phyloP scores from a whole-genome alignment of 2,329 filamentous ascomycete genomes.

The Exophiala aquamarina region DNA sequence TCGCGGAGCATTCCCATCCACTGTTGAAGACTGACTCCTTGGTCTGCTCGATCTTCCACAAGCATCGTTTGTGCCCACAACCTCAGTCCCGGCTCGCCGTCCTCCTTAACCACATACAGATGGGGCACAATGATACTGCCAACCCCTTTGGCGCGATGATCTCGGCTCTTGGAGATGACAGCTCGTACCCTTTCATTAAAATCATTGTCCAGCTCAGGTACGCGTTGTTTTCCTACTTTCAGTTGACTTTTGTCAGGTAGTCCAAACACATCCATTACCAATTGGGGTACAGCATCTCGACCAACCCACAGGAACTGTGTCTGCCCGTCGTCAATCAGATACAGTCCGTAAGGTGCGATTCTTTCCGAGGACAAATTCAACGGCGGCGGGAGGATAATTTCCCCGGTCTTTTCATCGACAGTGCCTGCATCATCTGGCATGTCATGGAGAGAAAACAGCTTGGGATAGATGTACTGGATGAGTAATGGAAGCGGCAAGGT shows the following conservation, averaged over 20 bases:
- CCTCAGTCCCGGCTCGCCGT: constrained; percentile 91
- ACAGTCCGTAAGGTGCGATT: constrained; percentile 85
- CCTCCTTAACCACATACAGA: constrained; percentile 89
- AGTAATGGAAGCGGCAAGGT: constrained; percentile 48
- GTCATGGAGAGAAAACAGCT: constrained; percentile 78
- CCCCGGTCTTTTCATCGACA: constrained; percentile 80
- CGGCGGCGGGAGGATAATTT: constrained; percentile 82
- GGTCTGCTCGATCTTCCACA: constrained; percentile 91
- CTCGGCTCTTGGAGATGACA: constrained; percentile 87
- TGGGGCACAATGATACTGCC: constrained; percentile 92
- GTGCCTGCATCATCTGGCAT: constrained; percentile 93
- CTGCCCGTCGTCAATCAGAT: constrained; percentile 95
- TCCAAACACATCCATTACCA: constrained; percentile 88
- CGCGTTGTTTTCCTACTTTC: constrained; percentile 83
- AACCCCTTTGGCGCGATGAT: constrained; percentile 81
- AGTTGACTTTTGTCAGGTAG: constrained; percentile 78
- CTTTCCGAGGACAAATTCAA: constrained; percentile 85
- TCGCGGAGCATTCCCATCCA: constrained; percentile 91
- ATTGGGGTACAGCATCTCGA: constrained; percentile 84
- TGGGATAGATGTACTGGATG: constrained; percentile 53
- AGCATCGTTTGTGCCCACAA: constrained; percentile 96
- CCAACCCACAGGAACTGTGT: constrained; percentile 98
- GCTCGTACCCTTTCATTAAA: constrained; percentile 93
- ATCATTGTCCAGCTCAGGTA: constrained; percentile 89
- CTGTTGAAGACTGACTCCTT: constrained; percentile 87